These are phyloP conservation scores for Penicillium occitanis DNA, from an alignment of 2,329 filamentous ascomycete genomes.

Conservation along the genomic window DNA sequence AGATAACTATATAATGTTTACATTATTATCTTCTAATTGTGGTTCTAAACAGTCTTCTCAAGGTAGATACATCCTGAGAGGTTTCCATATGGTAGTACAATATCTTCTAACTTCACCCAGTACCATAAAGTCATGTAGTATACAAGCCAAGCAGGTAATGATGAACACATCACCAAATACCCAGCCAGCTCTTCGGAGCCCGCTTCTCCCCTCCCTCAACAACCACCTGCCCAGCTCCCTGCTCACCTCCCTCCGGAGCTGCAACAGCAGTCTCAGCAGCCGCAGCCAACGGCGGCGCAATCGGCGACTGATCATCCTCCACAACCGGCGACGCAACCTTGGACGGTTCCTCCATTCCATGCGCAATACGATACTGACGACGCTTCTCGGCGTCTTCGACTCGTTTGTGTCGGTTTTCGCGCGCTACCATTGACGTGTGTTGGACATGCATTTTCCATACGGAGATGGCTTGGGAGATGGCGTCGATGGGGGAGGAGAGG, in stretches of 20 bases:
- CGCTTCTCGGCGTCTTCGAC: constrained; percentile 88
- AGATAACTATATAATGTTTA: not conserved
- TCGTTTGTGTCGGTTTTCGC: constrained; percentile 69
- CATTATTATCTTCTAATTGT: not conserved
- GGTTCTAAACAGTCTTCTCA: not conserved
- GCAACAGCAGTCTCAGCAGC: constrained; percentile 21
- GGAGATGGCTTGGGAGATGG: constrained; percentile 63
- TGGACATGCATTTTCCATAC: constrained; percentile 76
- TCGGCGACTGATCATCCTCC: constrained; percentile 40
- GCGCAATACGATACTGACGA: constrained; percentile 77
- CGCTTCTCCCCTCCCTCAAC: constrained; percentile 46
- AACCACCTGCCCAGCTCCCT: constrained; percentile 32
- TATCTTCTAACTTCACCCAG: not conserved
- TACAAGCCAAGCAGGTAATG: not conserved
- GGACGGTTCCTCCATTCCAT: constrained; percentile 66
- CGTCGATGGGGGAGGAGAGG: constrained; percentile 67
- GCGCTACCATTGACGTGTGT: constrained; percentile 66
- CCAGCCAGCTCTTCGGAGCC: constrained; percentile 76
- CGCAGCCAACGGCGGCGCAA: constrained; percentile 33
- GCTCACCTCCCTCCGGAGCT: constrained; percentile 26
- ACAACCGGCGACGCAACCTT: constrained; percentile 30
- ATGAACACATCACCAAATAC: constrained; percentile 63
- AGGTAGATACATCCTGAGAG: not conserved
- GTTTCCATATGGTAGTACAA: not conserved
- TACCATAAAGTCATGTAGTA: not conserved